Evolutionary conservation across 352 stramenopile genomes (phyloP), one percentile per base, ranked within the genome.

Genomic region (Globisporangium solare): DNA sequence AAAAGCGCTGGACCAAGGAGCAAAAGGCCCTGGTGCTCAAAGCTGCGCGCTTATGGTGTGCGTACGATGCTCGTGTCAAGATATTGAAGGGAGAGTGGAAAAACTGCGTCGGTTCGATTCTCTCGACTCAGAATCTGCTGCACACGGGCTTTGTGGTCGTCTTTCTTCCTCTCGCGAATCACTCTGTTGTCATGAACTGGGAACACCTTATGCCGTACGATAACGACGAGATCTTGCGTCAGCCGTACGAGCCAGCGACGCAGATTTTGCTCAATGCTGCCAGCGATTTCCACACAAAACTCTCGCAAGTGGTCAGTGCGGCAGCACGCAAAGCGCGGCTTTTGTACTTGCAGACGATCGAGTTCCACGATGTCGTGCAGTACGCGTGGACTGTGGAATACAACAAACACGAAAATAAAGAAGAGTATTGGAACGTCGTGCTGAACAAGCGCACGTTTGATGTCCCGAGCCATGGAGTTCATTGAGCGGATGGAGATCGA

Each of bases 381-480:
- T 84, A 79, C 45, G 78, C 81, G 6, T 91, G 81, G 81, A 67
- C 89, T 6, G 74, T 74, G 12, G 78, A 88, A 21, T 84, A 66
- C 60, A 84, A 89, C 63, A 79, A 83, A 45, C 54, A 46, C 4
- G 64, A 73, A 47, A 47, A 86, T 41, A 71, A 73, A 40, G 48
- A 68, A 17, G 78, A 91, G 64, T 89, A 76, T 56, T 91, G 81
- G 81, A 89, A 91, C 46, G 76, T 91, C 8, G 81, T 91, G 20
- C 67, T 86, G 8, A 88, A 91, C 62, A 73, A 66, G 46, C 67
- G 76, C n/a, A 73, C 74, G 12, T 54, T 77, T 41, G 70, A 67
- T 3, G 63, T 71, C 1, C 81, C 81, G 79, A 21, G 71, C 74
- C 0, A 79, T 91, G 68, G 55, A 81, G 37, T 18, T 72, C 13